phyloP scores from a whole-genome alignment of 257 asterid genomes.

The Solanum ahanhuiri region DNA sequence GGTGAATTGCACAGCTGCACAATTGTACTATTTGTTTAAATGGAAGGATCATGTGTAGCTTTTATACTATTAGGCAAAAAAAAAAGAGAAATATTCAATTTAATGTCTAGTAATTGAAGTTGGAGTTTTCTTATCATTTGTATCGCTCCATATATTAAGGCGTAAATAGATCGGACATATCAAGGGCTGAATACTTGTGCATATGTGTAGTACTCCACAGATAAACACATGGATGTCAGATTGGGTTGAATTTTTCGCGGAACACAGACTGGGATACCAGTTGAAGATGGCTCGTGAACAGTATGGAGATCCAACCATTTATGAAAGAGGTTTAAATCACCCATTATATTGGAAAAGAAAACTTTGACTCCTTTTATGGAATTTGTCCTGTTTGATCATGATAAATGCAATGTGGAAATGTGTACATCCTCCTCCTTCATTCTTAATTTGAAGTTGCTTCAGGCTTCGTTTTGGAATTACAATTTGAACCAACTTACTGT shows the following conservation, averaged over 20 bases:
- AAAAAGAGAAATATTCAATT: background rate
- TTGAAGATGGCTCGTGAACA: slow-evolving; percentile 64
- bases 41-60: background rate
- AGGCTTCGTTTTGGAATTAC: background rate
- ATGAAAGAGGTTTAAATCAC: slow-evolving; percentile 56
- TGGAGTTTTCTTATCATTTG: background rate
- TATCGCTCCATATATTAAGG: background rate
- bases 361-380: background rate
- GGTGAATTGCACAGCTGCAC: background rate
- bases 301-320: slow-evolving; percentile 70
- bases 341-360: background rate
- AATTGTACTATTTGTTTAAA: background rate
- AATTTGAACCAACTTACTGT: background rate
- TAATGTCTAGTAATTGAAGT: background rate
- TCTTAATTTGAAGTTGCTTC: background rate
- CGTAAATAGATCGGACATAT: background rate
- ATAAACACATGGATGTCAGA: slow-evolving; percentile 80
- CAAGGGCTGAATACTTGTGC: background rate
- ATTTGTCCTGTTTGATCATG: background rate
- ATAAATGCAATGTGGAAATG: background rate
- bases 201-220: slow-evolving; percentile 82
- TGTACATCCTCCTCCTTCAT: background rate
- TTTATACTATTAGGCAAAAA: background rate
- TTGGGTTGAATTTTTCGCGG: slow-evolving; percentile 83
- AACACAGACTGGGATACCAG: slow-evolving; percentile 86